A percentile compares a stretch with the other conserved stretches of the same genome.
Evolutionary conservation across 2,329 filamentous ascomycete species (phyloP).

Genomic region (Penicillium palitans): DNA sequence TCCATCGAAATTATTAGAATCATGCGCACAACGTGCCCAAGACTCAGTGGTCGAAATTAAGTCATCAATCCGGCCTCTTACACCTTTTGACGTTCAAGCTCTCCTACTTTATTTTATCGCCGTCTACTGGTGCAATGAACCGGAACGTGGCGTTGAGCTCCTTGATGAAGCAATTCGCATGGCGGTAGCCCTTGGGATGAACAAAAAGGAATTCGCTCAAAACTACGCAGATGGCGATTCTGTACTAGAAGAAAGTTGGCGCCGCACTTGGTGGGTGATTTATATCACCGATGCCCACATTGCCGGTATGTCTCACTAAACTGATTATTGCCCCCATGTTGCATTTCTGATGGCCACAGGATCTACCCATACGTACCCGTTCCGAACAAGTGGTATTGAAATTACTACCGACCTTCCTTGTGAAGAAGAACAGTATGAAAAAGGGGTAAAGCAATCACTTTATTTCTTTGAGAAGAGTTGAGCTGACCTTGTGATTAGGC

Average conservation of each 20-base stretch:
- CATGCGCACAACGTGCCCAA: background rate
- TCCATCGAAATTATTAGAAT: background rate
- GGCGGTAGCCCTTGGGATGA: slow-evolving; percentile 15
- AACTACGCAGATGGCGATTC: slow-evolving; percentile 3
- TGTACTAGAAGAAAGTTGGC: slow-evolving; percentile 47
- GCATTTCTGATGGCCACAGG: background rate
- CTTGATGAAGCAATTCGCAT: slow-evolving; percentile 14
- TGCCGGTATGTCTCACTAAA: slow-evolving; percentile 54
- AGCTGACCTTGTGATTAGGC: background rate
- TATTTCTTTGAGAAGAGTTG: background rate
- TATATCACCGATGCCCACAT: slow-evolving; percentile 79
- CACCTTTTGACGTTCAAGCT: slow-evolving; percentile 23
- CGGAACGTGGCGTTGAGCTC: slow-evolving; percentile 5
- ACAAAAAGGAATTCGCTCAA: slow-evolving; percentile 2
- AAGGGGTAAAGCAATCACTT: slow-evolving; percentile 23
- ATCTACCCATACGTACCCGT: slow-evolving; percentile 24
- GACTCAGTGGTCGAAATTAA: background rate
- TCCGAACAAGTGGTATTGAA: slow-evolving; percentile 23
- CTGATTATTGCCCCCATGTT: background rate
- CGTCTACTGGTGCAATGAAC: slow-evolving; percentile 20
- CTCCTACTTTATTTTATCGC: slow-evolving; percentile 24
- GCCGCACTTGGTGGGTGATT: slow-evolving; percentile 36
- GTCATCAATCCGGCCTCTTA: background rate
- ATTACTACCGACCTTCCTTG: slow-evolving; percentile 30
- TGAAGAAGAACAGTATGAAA: slow-evolving; percentile 29